phyloP scores from a whole-genome alignment of 805 yeast species.

The Wickerhamiella hasegawae region DNA sequence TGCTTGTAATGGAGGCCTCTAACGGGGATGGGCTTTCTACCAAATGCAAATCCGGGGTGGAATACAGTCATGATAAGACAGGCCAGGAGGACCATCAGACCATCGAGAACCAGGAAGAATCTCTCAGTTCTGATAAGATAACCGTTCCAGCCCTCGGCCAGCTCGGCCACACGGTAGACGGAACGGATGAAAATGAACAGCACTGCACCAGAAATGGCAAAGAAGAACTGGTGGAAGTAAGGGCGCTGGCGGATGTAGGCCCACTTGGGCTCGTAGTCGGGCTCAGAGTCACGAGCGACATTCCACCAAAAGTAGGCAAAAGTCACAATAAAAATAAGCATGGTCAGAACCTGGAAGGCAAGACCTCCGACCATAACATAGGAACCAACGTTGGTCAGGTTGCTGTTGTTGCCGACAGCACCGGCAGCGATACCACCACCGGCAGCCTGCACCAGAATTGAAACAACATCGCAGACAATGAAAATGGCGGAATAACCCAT shows the following conservation, averaged over 20 bases:
- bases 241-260: slow-evolving; percentile 10
- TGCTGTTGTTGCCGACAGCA: slow-evolving; percentile 22
- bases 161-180: slow-evolving; percentile 55
- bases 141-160: slow-evolving; percentile 60
- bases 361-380: slow-evolving; percentile 65
- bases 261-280: slow-evolving; percentile 10
- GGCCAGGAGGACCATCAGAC: slow-evolving; percentile 42
- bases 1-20: no score
- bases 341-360: slow-evolving; percentile 56
- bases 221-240: slow-evolving; percentile 12
- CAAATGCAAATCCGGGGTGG: slow-evolving; percentile 48
- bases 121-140: slow-evolving; percentile 42
- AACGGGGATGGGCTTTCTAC: not conserved
- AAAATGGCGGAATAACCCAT: slow-evolving; percentile 48
- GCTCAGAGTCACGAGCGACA: slow-evolving; percentile 4
- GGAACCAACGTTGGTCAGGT: slow-evolving; percentile 28
- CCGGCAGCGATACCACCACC: slow-evolving; percentile 64
- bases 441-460: slow-evolving; percentile 50
- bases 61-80: slow-evolving; percentile 31
- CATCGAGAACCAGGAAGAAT: slow-evolving; percentile 45
- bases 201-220: slow-evolving; percentile 25
- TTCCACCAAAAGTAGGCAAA: slow-evolving; percentile 27
- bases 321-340: slow-evolving; percentile 41
- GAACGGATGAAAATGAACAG: slow-evolving; percentile 48
- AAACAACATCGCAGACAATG: slow-evolving; percentile 45